Base-by-base conservation (phyloP, 179 eudicot species). In the Heliamphora pulchella region DNA sequence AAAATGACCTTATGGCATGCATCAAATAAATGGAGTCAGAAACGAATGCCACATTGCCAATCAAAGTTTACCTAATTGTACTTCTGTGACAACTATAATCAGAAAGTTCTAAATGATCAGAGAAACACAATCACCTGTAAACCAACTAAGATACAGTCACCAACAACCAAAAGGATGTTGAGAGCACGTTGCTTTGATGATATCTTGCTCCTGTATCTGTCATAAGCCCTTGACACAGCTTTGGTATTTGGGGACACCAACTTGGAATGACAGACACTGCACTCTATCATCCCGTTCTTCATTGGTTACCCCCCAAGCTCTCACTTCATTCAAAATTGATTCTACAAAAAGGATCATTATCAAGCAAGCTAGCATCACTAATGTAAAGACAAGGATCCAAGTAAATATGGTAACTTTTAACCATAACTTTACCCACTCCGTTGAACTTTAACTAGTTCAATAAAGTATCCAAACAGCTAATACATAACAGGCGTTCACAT, bases 241-340 rank as follows among this genome's bases (percentile, higher is more conserved):
- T 86, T 94, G 14, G 93, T 59, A 48, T 84, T 57, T 8, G 98
- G 98, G 47, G 94, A 84, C 63, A 87, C 84, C 85, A 96, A 75
- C 88, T 92, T 94, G 78, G 97, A 91, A 81, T 85, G 99, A 86
- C 99, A 96, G 82, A 91, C 97, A 80, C 96, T 94, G 87, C 99
- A 96, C 85, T 96, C 98, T 84, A 92, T 78, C 89, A 88, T 82
- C 78, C 98, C 98, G 85, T 90, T 90, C 89, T 91, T 88, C 94
- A 92, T 92, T 58, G 70, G 74, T 75, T 81, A n/a, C 58, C 47
- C 75, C 75, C 47, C 64, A 61, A 67, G 47, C 66, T 44, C 48
- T 76, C 79, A 77, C 79, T 53, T 59, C 53, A 61, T 64, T 46
- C 15, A 48, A 48, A 18, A 15, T 5, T 55, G 51, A 22, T 58